These are phyloP conservation scores for Peronospora tabacina DNA, from an alignment of 352 stramenopile species.

Conservation along the genomic window DNA sequence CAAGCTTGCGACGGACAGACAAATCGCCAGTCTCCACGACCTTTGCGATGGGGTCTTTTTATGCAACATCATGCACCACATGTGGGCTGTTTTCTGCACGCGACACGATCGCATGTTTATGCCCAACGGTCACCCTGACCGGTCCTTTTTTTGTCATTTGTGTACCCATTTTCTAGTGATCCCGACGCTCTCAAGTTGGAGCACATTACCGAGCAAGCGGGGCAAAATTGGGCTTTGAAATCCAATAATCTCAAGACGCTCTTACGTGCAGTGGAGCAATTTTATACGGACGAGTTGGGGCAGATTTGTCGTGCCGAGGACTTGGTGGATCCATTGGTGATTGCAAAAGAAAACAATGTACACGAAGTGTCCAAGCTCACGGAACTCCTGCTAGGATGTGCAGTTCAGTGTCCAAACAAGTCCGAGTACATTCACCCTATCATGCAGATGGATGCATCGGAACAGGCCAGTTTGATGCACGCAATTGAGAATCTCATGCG, in stretches of 20 bases:
- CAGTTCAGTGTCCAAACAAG: constrained; percentile 69
- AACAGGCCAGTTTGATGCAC: constrained; percentile 80
- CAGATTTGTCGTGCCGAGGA: constrained; percentile 64
- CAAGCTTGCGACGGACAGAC: constrained; percentile 36
- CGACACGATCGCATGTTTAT: too few species aligned
- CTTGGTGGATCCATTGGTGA: constrained; percentile 54
- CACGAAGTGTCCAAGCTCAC: constrained; percentile 63
- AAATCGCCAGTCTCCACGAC: constrained; percentile 40
- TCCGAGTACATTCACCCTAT: constrained; percentile 83
- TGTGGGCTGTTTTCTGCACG: constrained; percentile 43
- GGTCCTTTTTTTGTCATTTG: neutral
- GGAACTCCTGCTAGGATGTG: constrained; percentile 67
- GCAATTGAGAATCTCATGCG: constrained; percentile 81
- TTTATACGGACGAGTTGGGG: constrained; percentile 74
- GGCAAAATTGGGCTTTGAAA: constrained; percentile 66
- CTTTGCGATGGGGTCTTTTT: constrained; percentile 79
- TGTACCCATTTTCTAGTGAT: constrained; percentile 33
- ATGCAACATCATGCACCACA: constrained; percentile 77
- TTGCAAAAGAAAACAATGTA: constrained; percentile 64
- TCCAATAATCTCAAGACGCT: constrained; percentile 78
- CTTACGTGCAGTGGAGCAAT: constrained; percentile 65
- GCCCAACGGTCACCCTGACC: neutral
- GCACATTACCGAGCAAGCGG: constrained; percentile 54
- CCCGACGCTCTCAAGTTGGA: constrained; percentile 72
- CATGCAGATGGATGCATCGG: constrained; percentile 69